These are phyloP conservation scores for Torulaspora microellipsoides DNA, from an alignment of 805 yeast species.

Conservation along the genomic window DNA sequence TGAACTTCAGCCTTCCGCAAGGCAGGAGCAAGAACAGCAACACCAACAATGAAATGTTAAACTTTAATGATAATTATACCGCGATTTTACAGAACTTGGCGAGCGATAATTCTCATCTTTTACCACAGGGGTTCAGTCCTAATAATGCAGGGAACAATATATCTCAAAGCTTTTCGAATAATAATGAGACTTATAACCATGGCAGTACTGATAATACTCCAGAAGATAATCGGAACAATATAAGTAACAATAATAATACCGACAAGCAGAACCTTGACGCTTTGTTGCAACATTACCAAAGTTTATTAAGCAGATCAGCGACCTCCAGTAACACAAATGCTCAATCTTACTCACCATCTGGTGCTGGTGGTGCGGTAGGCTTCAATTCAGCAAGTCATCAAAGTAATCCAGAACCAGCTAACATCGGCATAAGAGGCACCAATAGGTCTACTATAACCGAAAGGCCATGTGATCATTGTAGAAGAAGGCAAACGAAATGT, in stretches of 20 bases:
- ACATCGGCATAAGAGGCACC: not conserved
- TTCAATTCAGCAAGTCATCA: not conserved
- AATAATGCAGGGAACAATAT: conserved; percentile 5
- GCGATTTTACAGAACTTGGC: conserved; percentile 25
- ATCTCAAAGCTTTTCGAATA: not conserved
- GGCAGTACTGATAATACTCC: not conserved
- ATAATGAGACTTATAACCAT: not conserved
- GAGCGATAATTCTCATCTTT: conserved; percentile 13
- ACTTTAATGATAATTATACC: conserved; percentile 27
- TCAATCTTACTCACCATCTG: not conserved
- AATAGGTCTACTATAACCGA: conserved; percentile 14
- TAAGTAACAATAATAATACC: conserved; percentile 1
- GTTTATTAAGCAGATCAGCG: conserved; percentile 19
- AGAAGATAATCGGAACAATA: conserved; percentile 4
- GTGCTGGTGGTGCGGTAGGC: conserved; percentile 2
- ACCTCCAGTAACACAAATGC: conserved; percentile 1
- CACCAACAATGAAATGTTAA: conserved; percentile 20
- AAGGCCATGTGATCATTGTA: conserved; percentile 78
- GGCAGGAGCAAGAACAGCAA: conserved; percentile 5
- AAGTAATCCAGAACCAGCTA: not conserved
- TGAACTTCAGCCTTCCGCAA: not conserved
- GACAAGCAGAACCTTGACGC: conserved; percentile 27
- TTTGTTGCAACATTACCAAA: conserved; percentile 30
- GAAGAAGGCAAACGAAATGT: conserved; percentile 76
- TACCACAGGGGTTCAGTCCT: conserved; percentile 4